Evolutionary conservation across 2,329 filamentous ascomycete genomes (phyloP), one percentile per base, ranked within the genome.

Genomic region (Penicillium decumbens): DNA sequence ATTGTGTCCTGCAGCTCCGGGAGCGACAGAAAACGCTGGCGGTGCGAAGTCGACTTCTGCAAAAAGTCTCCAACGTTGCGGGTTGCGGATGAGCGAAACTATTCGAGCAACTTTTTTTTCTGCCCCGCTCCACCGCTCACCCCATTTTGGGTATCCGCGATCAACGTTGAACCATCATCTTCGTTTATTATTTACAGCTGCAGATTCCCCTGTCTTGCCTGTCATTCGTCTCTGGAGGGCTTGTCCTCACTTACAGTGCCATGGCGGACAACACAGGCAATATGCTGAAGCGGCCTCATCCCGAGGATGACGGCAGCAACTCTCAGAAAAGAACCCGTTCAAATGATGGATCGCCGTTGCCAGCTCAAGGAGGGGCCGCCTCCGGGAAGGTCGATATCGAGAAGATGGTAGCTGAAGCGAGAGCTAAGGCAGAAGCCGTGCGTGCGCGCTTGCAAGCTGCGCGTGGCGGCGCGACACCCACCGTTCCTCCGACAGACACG

Each of bases 311-410:
- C 59, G 69, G 67, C 45, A 61, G 65, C 51, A 70, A 72, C 57
- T 60, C 69, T 43, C 72, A 75, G 59, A 78, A 78, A 62, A 70
- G 70, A 61, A 66, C 73, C 49, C 72, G 75, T 47, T 77, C 75
- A 47, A 76, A 75, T 57, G 64, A 77, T 75, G 75, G 74, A 49
- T 77, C 75, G 24, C 74, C 75, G 38, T 59, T 65, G 48, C 73
- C 75, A 30, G 58, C 59, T 3, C 67, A 70, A 51, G 69, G 67
- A 46, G 65, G 62, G 18, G 47, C 64, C 30, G 52, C 62, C 29
- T 35, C 65, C 15, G 66, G 61, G 23, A 74, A 72, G 52, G 63
- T 70, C 40, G 75, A 78, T 53, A 72, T 77, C 48, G 70, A 67
- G 35, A 75, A 72, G 53, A 73, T 75, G 62, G 64, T 77, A 28